Base-by-base conservation (phyloP, 1,139 yeast genomes). In the Suhomyces panamericanus region DNA sequence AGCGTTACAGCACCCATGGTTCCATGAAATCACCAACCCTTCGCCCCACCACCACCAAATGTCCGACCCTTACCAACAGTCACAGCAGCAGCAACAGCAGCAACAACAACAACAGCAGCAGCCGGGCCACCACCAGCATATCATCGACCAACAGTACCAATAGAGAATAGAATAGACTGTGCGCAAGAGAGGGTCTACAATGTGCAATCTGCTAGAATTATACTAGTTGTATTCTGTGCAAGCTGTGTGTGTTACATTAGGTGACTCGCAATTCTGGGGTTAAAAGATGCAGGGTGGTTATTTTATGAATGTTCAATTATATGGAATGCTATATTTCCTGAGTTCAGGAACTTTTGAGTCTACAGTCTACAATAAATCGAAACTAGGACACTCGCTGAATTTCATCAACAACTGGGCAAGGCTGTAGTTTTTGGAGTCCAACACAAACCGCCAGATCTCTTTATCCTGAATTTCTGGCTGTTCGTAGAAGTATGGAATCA, bases 1-100 rank as follows among this genome's bases (percentile, higher is more conserved):
- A 63, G 96, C 96, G 2, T 77, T 93, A 55, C 93, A 86, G 57
- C 97, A 91, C 62, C 95, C 96, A 3, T 93, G 97, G 96, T 91
- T 93, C 65, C 87, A 87, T 44, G 97, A 91, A 59, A 85, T 83
- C 35, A 68, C 78, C 42, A 63, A 68, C 48, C 78, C 78, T 6
- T 62, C 63, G 38, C 73, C 75, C 2, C 56, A 65, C 42, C 56
- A 62, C 55, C 71, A 62, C 45, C 71, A 65, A 36, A 55, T 71
- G 53, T 46, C 63, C 13, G 76, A 72, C 42, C 75, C 73, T 3
- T 70, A 69, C 49, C 73, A 67, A 48, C 72, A 66, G 38, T 69
- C 55, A 31, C 57, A 49, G 20, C 59, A 56, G 32, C 58, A 53
- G 32, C 52, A 45, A 2, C 24, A 20, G 8, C 24, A 20, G 35